Evolutionary conservation across 1,139 yeast genomes (phyloP), one percentile per base, ranked within the genome.

Genomic region (Petasospora rhodanensis): DNA sequence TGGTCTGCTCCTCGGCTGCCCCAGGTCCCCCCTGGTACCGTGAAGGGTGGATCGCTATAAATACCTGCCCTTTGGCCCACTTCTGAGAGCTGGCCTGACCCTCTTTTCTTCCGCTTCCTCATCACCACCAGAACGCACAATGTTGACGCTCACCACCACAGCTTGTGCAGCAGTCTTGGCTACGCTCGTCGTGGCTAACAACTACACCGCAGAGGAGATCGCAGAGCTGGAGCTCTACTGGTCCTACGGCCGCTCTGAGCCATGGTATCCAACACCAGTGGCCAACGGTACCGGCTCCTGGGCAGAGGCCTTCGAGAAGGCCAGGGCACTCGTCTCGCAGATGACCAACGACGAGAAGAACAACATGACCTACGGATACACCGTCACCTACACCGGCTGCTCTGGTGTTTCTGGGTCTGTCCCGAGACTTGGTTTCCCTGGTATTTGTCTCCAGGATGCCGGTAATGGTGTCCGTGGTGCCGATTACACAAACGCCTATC

Each of bases 381-480:
- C 79, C 14, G 70, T 75, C 71, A 67, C 70, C 7, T 60, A 68
- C 11, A 79, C 76, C n/a, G 76, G 76, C 3, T 76, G 82, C 53
- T 64, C 73, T 8, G 82, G 82, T 10, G 70, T 73, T 49, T 73
- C 82, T 2, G 81, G 80, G 1, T 58, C 71, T 7, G 66, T 75
- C 23, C 76, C 76, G 14, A 54, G 80, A 14, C 54, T 75, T 22
- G 73, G 73, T 4, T 69, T 75, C 43, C 69, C 74, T 2, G 65
- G 69, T 18, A 47, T 76, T 5, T 76, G 82, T 48, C 56, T 75
- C 14, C 79, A 75, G 45, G 82, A 77, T 57, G 81, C 81, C 4
- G 80, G 81, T 3, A 66, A 72, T 40, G 84, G 83, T n/a, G 76
- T 76, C 18, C 60, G 82, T 38, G 65, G 64, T 38, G 66, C 82